Conservation (phyloP, 345 rosid species). For the Streptanthus diversifolius region DNA sequence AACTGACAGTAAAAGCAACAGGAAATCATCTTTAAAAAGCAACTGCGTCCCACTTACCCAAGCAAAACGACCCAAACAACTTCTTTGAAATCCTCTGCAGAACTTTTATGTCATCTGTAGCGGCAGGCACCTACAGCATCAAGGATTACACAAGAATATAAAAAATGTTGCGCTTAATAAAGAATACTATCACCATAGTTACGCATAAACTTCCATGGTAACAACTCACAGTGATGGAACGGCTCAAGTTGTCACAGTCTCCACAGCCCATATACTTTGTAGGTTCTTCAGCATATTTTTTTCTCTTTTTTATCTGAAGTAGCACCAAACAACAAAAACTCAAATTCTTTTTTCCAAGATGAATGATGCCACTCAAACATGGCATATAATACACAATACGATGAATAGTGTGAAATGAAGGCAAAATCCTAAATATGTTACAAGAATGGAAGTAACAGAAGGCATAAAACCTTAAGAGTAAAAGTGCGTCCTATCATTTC, state of each 20-base stretch:
- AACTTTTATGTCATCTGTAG: constrained; percentile 74
- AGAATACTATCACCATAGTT: constrained; percentile 4
- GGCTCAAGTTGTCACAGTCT: constrained; percentile 83
- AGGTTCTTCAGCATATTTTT: constrained; percentile 75
- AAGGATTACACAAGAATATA: constrained; percentile 11
- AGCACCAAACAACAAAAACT: not conserved
- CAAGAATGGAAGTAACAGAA: constrained; percentile 12
- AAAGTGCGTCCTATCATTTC: constrained; percentile 79
- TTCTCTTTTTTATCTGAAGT: constrained; percentile 76
- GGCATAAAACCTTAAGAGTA: constrained; percentile 66
- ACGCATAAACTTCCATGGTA: not conserved
- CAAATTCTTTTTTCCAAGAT: not conserved
- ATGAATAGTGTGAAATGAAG: not conserved
- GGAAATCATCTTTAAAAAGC: not conserved
- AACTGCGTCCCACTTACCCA: constrained; percentile 46
- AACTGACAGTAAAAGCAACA: not conserved
- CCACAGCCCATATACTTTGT: constrained; percentile 91
- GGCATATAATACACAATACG: constrained; percentile 8
- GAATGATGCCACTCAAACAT: not conserved
- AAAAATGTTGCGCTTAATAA: not conserved
- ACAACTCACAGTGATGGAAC: constrained; percentile 65
- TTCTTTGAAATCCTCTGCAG: constrained; percentile 75
- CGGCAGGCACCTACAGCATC: constrained; percentile 58
- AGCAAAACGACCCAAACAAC: constrained; percentile 66
- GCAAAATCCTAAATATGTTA: not conserved